phyloP scores from a whole-genome alignment of 2,329 filamentous ascomycete genomes.

The Arachnomyces sp. region DNA sequence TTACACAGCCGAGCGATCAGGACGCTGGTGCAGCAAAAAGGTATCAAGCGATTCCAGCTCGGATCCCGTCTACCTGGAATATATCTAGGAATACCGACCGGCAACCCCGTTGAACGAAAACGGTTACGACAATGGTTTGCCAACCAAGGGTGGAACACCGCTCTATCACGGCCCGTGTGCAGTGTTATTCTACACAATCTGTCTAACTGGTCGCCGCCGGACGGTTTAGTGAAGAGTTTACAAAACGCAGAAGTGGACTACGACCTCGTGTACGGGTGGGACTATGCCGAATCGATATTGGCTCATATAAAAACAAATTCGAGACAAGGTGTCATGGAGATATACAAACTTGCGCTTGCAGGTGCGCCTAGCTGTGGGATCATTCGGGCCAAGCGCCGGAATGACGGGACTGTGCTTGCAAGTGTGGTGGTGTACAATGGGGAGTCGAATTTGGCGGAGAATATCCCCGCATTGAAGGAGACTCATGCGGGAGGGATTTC shows the following conservation, averaged over 20 bases:
- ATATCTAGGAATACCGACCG: slow-evolving; percentile 75
- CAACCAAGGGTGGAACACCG: slow-evolving; percentile 80
- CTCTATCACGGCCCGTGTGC: slow-evolving; percentile 54
- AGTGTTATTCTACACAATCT: slow-evolving; percentile 70
- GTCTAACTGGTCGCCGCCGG: slow-evolving; percentile 65
- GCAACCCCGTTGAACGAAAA: slow-evolving; percentile 53
- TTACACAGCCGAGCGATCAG: slow-evolving; percentile 79
- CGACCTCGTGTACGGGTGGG: slow-evolving; percentile 73
- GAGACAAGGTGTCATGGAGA: slow-evolving; percentile 68
- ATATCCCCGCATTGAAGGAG: slow-evolving; percentile 61
- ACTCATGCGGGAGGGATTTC: slow-evolving; percentile 65
- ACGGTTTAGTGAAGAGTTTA: slow-evolving; percentile 67
- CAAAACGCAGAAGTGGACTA: slow-evolving; percentile 68
- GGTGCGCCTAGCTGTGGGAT: slow-evolving; percentile 69
- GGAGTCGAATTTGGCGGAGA: slow-evolving; percentile 59
- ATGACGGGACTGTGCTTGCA: slow-evolving; percentile 62
- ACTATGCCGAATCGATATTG: slow-evolving; percentile 66
- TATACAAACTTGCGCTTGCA: slow-evolving; percentile 68
- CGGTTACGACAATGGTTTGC: slow-evolving; percentile 72
- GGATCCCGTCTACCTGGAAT: slow-evolving; percentile 76
- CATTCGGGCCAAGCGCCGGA: slow-evolving; percentile 67
- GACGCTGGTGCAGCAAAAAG: slow-evolving; percentile 61
- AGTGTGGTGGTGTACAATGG: slow-evolving; percentile 73
- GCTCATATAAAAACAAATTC: slow-evolving; percentile 67
- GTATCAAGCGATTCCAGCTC: slow-evolving; percentile 72